Conservation (phyloP, 768 basidiomycete species). For the Postia placenta region DNA sequence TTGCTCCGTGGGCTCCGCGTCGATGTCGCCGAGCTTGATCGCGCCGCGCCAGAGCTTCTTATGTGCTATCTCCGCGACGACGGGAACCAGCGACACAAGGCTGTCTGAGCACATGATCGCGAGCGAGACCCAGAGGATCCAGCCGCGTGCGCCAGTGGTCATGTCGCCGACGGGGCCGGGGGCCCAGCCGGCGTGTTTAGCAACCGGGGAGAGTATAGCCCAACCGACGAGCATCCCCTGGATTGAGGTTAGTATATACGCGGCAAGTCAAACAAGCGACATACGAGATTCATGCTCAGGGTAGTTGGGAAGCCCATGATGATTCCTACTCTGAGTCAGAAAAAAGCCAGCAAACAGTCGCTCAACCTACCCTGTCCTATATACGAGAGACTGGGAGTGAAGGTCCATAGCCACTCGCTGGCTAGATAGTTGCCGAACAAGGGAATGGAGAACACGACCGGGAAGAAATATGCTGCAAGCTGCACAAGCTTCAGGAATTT, state of each 20-base stretch:
- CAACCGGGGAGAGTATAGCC: slow-evolving; percentile 87
- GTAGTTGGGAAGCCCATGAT: slow-evolving; percentile 98
- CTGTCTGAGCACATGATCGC: slow-evolving; percentile 96
- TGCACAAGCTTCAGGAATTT: slow-evolving; percentile 27
- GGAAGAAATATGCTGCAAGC: slow-evolving; percentile 87
- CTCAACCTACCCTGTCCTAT: slow-evolving; percentile 72
- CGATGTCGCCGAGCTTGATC: background rate
- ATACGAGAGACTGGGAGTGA: slow-evolving; percentile 87
- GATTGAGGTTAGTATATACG: background rate
- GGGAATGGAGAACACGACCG: slow-evolving; percentile 81
- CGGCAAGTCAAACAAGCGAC: slow-evolving; percentile 11
- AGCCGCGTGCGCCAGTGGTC: slow-evolving; percentile 83
- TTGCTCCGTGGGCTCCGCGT: slow-evolving; percentile 23
- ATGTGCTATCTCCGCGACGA: slow-evolving; percentile 47
- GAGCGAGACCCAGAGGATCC: slow-evolving; percentile 95
- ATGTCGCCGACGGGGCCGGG: slow-evolving; percentile 89
- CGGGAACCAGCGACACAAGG: slow-evolving; percentile 78
- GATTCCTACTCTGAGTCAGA: slow-evolving; percentile 47
- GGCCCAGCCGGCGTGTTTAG: slow-evolving; percentile 83
- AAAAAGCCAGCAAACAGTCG: background rate
- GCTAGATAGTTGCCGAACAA: slow-evolving; percentile 81
- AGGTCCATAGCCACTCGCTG: slow-evolving; percentile 87
- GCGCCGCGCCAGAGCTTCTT: slow-evolving; percentile 20
- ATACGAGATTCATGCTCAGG: slow-evolving; percentile 83
- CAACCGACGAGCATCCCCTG: slow-evolving; percentile 97